phyloP scores from a whole-genome alignment of 768 basidiomycete genomes.

The Suillus fuscotomentosus region DNA sequence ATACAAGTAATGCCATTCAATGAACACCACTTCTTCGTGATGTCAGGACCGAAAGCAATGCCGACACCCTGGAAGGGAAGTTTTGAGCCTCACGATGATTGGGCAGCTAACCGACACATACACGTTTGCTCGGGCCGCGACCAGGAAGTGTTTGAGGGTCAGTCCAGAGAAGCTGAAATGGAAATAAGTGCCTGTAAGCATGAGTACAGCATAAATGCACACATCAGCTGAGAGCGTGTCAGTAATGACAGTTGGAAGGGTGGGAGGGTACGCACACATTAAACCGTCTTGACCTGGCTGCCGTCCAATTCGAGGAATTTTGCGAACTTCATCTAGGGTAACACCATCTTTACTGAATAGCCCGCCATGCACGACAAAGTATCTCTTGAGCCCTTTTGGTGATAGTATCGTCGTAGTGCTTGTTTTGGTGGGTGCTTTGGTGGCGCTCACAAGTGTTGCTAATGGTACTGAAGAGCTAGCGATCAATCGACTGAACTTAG shows the following conservation, averaged over 20 bases:
- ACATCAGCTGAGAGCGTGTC: conserved; percentile 56
- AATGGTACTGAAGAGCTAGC: conserved; percentile 68
- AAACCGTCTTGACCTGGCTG: conserved; percentile 95
- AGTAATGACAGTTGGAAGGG: conserved; percentile 5
- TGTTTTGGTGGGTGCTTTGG: conserved; percentile 48
- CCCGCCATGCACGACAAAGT: conserved; percentile 95
- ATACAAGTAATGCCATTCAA: conserved; percentile 85
- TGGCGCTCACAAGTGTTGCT: conserved; percentile 79
- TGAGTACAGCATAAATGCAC: conserved; percentile 13
- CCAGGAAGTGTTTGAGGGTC: conserved; percentile 90
- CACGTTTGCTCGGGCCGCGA: conserved; percentile 94
- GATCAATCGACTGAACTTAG: conserved; percentile 4
- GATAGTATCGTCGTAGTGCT: conserved; percentile 66
- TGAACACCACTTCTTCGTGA: conserved; percentile 86
- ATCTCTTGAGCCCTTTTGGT: conserved; percentile 79
- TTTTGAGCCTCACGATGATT: conserved; percentile 7
- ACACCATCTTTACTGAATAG: conserved; percentile 94
- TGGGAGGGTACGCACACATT: conserved; percentile 66
- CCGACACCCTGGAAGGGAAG: conserved; percentile 74
- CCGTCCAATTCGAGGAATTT: conserved; percentile 80
- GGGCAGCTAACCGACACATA: conserved; percentile 35
- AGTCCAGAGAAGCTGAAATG: conserved; percentile 81
- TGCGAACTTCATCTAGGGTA: conserved; percentile 90
- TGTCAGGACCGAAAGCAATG: conserved; percentile 93
- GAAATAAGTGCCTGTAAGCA: conserved; percentile 7